Percentiles rank a stretch among this genome's conserved stretches.
phyloP scores from a whole-genome alignment of 352 stramenopile genomes.

The Globisporangium heterothallicum region DNA sequence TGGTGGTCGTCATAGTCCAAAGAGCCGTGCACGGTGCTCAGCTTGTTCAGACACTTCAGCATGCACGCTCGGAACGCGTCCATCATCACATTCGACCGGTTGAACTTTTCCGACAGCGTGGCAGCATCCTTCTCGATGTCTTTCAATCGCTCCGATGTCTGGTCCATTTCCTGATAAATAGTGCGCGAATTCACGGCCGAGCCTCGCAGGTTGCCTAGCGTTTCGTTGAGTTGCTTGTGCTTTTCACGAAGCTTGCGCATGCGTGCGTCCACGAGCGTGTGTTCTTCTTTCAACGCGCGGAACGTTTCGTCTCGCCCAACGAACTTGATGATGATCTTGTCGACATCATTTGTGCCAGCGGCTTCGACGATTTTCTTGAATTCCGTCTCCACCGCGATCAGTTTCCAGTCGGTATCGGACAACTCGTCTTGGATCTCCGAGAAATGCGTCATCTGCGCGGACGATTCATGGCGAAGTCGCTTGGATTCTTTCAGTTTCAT shows the following conservation, averaged over 20 bases:
- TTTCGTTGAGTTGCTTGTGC: conserved; percentile 75
- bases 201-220: conserved; percentile 48
- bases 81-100: conserved; percentile 71
- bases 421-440: conserved; percentile 78
- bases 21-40: conserved; percentile 64
- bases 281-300: conserved; percentile 70
- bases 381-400: conserved; percentile 61
- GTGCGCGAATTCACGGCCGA: conserved; percentile 75
- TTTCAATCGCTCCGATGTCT: conserved; percentile 75
- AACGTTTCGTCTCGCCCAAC: conserved; percentile 63
- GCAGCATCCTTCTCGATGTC: conserved; percentile 80
- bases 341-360: conserved; percentile 69
- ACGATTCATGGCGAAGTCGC: conserved; percentile 68
- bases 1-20: conserved; percentile 73
- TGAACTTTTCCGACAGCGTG: conserved; percentile 60
- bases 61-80: conserved; percentile 80
- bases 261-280: conserved; percentile 59
- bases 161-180: conserved; percentile 84
- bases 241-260: conserved; percentile 75
- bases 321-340: conserved; percentile 82
- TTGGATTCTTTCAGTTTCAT: conserved; percentile 66
- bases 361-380: conserved; percentile 75
- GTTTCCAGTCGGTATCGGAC: conserved; percentile 58
- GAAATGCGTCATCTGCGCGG: conserved; percentile 70
- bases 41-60: conserved; percentile 75